Conservation (phyloP, 495 filamentous ascomycete species). For the Penicillium dipodomyicola region DNA sequence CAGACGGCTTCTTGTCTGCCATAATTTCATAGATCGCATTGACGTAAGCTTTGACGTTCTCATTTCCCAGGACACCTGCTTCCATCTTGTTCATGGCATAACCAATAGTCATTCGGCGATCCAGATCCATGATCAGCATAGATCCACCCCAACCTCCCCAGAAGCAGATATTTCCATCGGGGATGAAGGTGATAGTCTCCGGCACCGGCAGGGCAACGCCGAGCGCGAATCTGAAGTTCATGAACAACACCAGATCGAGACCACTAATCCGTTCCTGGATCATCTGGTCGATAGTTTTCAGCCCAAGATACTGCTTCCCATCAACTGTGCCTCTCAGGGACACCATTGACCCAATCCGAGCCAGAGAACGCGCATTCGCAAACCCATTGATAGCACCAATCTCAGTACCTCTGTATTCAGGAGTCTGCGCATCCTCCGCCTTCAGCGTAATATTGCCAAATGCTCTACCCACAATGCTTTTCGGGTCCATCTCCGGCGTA, state of each 20-base stretch:
- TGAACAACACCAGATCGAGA: conserved; percentile 31
- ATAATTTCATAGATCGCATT: conserved; percentile 36
- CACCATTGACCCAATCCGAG: conserved; percentile 32
- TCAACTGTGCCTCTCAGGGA: conserved; percentile 31
- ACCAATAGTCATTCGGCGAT: conserved; percentile 38
- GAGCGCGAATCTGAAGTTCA: conserved; percentile 34
- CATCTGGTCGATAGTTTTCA: conserved; percentile 34
- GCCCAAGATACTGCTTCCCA: conserved; percentile 31
- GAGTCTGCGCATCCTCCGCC: conserved; percentile 7
- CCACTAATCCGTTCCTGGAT: conserved; percentile 38
- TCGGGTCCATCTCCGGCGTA: conserved; percentile 8
- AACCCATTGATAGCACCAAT: conserved; percentile 34
- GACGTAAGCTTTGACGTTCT: conserved; percentile 31
- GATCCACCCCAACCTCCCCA: conserved; percentile 49
- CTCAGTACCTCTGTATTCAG: conserved; percentile 26
- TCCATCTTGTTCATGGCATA: conserved; percentile 49
- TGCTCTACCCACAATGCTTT: conserved; percentile 17
- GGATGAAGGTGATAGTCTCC: conserved; percentile 26
- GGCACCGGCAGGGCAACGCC: conserved; percentile 32
- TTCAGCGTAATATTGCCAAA: background rate
- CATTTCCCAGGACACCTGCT: conserved; percentile 28
- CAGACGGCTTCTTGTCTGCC: background rate
- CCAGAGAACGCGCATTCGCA: conserved; percentile 35
- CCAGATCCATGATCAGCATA: conserved; percentile 42
- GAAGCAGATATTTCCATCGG: conserved; percentile 34